A percentile compares a stretch with the other conserved stretches of the same genome.
Evolutionary conservation across 192 early-diverging fungal genomes (phyloP).

Genomic region (Coemansia sp.): DNA sequence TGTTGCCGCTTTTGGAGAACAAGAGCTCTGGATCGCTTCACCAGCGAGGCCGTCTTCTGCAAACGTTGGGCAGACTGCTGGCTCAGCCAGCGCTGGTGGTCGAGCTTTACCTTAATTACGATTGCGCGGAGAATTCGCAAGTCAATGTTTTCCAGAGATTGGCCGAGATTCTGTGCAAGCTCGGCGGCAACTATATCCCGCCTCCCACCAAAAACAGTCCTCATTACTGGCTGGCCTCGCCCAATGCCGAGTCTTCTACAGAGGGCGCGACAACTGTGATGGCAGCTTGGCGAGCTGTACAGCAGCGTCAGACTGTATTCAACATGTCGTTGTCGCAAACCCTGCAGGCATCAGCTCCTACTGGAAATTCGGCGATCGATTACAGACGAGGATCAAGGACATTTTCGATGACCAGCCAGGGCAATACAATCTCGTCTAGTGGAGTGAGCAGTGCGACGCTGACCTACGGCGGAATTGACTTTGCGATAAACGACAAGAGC

Average conservation of each 20-base stretch:
- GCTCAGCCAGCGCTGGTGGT: slow-evolving; percentile 76
- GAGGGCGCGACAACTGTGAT: slow-evolving; percentile 15
- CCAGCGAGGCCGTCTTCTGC: slow-evolving; percentile 75
- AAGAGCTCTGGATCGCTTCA: slow-evolving; percentile 57
- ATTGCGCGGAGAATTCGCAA: slow-evolving; percentile 79
- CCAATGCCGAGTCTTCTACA: slow-evolving; percentile 13
- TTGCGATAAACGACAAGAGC: slow-evolving; percentile 15
- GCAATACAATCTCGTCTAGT: neutral
- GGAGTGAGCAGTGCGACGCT: slow-evolving; percentile 7
- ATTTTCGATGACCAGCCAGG: slow-evolving; percentile 18
- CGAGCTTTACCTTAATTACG: slow-evolving; percentile 94
- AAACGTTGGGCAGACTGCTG: slow-evolving; percentile 66
- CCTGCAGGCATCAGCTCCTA: neutral
- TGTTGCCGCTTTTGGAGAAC: slow-evolving; percentile 86
- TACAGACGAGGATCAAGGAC: slow-evolving; percentile 14
- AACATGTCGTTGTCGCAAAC: slow-evolving; percentile 13
- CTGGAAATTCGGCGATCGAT: neutral
- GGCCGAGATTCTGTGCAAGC: slow-evolving; percentile 54
- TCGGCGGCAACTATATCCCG: slow-evolving; percentile 25
- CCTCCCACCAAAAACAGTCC: slow-evolving; percentile 28
- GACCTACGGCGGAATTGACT: slow-evolving; percentile 29
- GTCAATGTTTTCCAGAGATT: slow-evolving; percentile 91
- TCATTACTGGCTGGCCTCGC: slow-evolving; percentile 30
- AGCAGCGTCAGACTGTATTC: slow-evolving; percentile 46
- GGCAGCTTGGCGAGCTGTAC: slow-evolving; percentile 48